Evolutionary conservation across 208 protist genomes (phyloP).

Genomic region (Crithidia fasciculata): DNA sequence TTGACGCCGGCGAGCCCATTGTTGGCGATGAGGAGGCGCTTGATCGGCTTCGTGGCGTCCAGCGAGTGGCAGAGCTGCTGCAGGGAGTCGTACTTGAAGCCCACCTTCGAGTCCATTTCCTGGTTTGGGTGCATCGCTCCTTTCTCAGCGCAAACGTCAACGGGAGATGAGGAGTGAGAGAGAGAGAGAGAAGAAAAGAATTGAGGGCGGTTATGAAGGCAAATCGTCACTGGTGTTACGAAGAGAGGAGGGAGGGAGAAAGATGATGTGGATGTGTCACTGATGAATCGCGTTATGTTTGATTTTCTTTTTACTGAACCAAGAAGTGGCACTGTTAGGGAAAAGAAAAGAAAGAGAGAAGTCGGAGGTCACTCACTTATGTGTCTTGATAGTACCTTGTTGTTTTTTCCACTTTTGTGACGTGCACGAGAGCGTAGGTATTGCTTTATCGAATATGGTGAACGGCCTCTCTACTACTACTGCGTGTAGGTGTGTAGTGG

Average conservation of each 20-base stretch:
- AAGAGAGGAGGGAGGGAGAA: neutral
- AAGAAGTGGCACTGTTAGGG: neutral
- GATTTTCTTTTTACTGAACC: too few species aligned
- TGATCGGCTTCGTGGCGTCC: slow-evolving; percentile 71
- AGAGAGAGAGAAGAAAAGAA: neutral
- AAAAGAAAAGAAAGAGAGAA: slow-evolving; percentile 13
- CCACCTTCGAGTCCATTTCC: slow-evolving; percentile 7
- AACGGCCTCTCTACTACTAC: slow-evolving; percentile 11
- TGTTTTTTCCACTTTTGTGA: too few species aligned
- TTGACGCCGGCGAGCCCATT: slow-evolving; percentile 99
- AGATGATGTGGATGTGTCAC: neutral
- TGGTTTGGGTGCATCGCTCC: neutral
- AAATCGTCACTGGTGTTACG: neutral
- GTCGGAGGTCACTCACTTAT: neutral
- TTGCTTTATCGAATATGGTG: neutral
- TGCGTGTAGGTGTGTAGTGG: too few species aligned
- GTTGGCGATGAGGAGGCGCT: slow-evolving; percentile 96
- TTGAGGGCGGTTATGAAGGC: too few species aligned
- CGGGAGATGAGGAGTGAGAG: neutral
- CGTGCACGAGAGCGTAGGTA: neutral
- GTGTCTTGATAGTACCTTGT: neutral
- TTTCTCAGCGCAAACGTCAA: too few species aligned
- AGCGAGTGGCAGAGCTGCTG: slow-evolving; percentile 58
- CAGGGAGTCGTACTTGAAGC: slow-evolving; percentile 38
- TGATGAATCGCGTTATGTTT: neutral